Conservation (phyloP, 257 asterid species). For the Penstemon barbatus region DNA sequence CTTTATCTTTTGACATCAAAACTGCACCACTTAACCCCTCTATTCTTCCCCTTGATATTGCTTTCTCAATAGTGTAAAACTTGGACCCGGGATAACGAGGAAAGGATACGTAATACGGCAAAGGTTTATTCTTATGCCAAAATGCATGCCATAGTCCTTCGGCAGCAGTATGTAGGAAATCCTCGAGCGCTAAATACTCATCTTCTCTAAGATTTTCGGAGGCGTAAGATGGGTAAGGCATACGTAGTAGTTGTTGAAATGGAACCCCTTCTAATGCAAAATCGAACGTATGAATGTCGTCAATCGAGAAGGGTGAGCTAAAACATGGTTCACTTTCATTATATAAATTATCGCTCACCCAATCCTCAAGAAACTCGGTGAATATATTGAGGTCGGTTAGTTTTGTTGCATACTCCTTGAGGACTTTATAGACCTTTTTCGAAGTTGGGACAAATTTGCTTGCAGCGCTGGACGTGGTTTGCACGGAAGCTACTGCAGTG, state of each 20-base stretch:
- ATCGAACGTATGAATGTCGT: conserved; percentile 63
- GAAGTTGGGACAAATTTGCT: conserved; percentile 63
- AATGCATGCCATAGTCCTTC: conserved; percentile 79
- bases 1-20: conserved; percentile 50
- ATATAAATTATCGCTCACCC: conserved; percentile 55
- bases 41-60: conserved; percentile 62
- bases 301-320: conserved; percentile 58
- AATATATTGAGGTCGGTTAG: conserved; percentile 56
- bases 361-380: conserved; percentile 51
- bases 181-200: conserved; percentile 72
- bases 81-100: conserved; percentile 72
- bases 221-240: conserved; percentile 63
- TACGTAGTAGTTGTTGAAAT: conserved; percentile 86
- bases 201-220: conserved; percentile 60
- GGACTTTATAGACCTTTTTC: conserved; percentile 54
- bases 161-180: conserved; percentile 68
- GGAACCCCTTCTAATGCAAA: conserved; percentile 71
- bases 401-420: conserved; percentile 57
- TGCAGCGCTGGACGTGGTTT: conserved; percentile 48
- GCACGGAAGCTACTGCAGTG: conserved; percentile 47
- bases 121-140: conserved; percentile 69
- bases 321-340: conserved; percentile 34
- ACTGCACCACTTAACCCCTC: conserved; percentile 65
- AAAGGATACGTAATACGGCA: conserved; percentile 62
- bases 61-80: conserved; percentile 73